Percentiles rank a stretch among this genome's conserved stretches.
Conservation (phyloP, 2,329 filamentous ascomycete genomes). For the Aspergillus puulaauensis region DNA sequence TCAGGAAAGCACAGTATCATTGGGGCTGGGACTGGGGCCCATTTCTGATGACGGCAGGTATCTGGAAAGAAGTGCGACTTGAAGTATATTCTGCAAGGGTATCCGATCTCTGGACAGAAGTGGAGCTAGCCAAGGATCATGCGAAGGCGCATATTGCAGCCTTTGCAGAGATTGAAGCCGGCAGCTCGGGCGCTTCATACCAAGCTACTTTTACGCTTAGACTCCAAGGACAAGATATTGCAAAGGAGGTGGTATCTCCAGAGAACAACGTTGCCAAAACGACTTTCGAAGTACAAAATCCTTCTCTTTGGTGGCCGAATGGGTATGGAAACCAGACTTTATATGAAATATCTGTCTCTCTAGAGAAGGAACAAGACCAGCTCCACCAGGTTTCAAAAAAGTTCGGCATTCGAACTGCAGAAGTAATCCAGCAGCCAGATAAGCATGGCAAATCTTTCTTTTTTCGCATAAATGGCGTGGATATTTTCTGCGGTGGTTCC, state of each 20-base stretch:
- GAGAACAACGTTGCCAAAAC: constrained; percentile 33
- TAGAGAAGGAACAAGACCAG: constrained; percentile 37
- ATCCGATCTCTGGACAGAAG: constrained; percentile 55
- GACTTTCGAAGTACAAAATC: constrained; percentile 42
- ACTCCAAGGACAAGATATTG: constrained; percentile 33
- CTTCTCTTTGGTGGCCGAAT: constrained; percentile 60
- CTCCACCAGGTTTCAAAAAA: constrained; percentile 49
- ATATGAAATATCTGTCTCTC: constrained; percentile 54
- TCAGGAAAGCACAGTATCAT: constrained; percentile 68
- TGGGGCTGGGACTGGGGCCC: constrained; percentile 75
- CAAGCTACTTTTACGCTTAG: constrained; percentile 34
- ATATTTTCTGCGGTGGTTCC: constrained; percentile 65
- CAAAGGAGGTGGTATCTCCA: constrained; percentile 43
- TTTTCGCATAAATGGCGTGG: constrained; percentile 64
- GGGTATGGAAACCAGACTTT: constrained; percentile 59
- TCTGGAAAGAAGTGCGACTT: constrained; percentile 66
- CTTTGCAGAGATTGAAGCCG: constrained; percentile 38
- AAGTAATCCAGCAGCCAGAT: constrained; percentile 44
- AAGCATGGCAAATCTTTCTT: constrained; percentile 62
- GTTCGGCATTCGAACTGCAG: constrained; percentile 56
- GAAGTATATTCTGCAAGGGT: constrained; percentile 63
- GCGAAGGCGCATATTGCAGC: constrained; percentile 39
- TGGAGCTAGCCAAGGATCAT: constrained; percentile 41
- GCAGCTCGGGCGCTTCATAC: constrained; percentile 15
- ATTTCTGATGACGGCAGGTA: constrained; percentile 60